These are phyloP conservation scores for Candida pini DNA, from an alignment of 805 yeast genomes.

Conservation along the genomic window DNA sequence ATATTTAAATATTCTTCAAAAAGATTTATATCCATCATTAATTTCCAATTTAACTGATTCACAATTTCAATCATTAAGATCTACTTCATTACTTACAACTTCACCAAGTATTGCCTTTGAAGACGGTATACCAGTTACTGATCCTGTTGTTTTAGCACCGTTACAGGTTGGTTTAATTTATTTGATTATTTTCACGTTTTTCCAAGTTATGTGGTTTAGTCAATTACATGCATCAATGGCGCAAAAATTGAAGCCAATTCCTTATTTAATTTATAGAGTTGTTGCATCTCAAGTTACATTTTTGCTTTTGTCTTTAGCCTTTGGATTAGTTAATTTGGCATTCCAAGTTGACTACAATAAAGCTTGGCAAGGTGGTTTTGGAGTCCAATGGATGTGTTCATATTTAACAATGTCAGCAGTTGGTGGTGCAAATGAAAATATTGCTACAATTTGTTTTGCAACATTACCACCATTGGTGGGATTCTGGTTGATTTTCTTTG, in stretches of 20 bases:
- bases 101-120: slow-evolving; percentile 15
- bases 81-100: slow-evolving; percentile 13
- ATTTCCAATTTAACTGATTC: slow-evolving; percentile 22
- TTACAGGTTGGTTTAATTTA: slow-evolving; percentile 72
- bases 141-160: slow-evolving; percentile 56
- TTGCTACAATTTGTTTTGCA: slow-evolving; percentile 46
- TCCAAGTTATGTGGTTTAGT: slow-evolving; percentile 58
- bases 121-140: slow-evolving; percentile 47
- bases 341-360: slow-evolving; percentile 56
- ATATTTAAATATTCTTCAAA: slow-evolving; percentile 19
- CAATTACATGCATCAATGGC: slow-evolving; percentile 48
- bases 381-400: slow-evolving; percentile 67
- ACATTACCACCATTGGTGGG: slow-evolving; percentile 61
- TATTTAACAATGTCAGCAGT: slow-evolving; percentile 69
- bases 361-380: slow-evolving; percentile 61
- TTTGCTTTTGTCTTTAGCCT: slow-evolving; percentile 52
- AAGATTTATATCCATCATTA: slow-evolving; percentile 21
- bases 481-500: slow-evolving; percentile 69
- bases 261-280: slow-evolving; percentile 49
- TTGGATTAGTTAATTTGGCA: slow-evolving; percentile 57
- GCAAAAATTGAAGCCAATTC: slow-evolving; percentile 33
- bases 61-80: slow-evolving; percentile 18
- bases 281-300: slow-evolving; percentile 45
- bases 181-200: slow-evolving; percentile 65
- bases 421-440: slow-evolving; percentile 69